Evolutionary conservation across 352 stramenopile species (phyloP).

Genomic region (Globisporangium okanoganense): DNA sequence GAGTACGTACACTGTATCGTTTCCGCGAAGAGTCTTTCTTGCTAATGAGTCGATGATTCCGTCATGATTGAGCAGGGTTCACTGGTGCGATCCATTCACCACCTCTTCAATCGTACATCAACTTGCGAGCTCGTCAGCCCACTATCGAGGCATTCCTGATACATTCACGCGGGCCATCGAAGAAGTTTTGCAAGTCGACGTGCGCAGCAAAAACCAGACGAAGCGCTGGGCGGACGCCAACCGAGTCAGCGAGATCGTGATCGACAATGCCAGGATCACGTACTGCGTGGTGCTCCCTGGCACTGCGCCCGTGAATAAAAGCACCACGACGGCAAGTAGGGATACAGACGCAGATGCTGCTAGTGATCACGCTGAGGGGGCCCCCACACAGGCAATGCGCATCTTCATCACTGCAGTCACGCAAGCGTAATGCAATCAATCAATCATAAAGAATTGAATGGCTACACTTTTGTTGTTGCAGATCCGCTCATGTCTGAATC

Average conservation of each 20-base stretch:
- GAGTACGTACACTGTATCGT: constrained; percentile 24
- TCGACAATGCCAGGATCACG: constrained; percentile 54
- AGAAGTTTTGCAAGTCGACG: constrained; percentile 65
- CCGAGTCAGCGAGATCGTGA: constrained; percentile 37
- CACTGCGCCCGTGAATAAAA: not conserved
- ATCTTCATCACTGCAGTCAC: constrained; percentile 4
- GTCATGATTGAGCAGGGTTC: constrained; percentile 24
- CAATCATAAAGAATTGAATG: not conserved
- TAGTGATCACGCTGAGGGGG: not conserved
- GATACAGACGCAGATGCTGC: not conserved
- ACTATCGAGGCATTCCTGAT: constrained; percentile 32
- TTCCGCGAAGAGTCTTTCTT: too few relatives aligned
- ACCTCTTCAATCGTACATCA: constrained; percentile 19
- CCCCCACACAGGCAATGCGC: not conserved
- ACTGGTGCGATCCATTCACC: constrained; percentile 33
- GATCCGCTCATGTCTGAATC: not conserved
- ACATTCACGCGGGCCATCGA: constrained; percentile 47
- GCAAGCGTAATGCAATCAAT: not conserved
- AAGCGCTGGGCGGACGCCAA: constrained; percentile 33
- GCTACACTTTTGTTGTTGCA: not conserved
- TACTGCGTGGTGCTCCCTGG: constrained; percentile 26
- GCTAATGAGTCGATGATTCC: not conserved
- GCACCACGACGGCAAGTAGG: not conserved
- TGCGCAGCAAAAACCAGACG: constrained; percentile 77
- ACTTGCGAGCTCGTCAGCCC: constrained; percentile 34